Evolutionary conservation across 106 monocot species (phyloP).

Genomic region (Allium sativum): DNA sequence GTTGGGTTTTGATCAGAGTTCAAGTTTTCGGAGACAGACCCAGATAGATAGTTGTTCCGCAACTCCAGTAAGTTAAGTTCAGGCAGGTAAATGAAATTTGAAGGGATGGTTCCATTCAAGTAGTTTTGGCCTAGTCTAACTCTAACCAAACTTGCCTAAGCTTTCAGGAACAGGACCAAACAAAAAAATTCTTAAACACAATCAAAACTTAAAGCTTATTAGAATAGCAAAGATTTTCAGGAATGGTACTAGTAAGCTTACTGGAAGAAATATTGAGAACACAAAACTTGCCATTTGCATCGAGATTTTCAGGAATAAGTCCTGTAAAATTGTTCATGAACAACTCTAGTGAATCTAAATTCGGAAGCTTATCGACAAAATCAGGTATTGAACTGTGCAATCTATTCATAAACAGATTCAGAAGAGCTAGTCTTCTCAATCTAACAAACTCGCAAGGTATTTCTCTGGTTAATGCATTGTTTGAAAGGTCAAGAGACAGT

Average conservation of each 20-base stretch:
- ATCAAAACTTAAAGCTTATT: conserved; percentile 56
- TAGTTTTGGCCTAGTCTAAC: conserved; percentile 75
- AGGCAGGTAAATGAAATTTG: conserved; percentile 63
- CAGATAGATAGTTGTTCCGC: conserved; percentile 76
- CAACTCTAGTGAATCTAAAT: conserved; percentile 47
- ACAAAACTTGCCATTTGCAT: conserved; percentile 36
- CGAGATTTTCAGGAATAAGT: conserved; percentile 49
- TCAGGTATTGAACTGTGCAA: conserved; percentile 75
- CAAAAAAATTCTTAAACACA: conserved; percentile 74
- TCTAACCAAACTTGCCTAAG: conserved; percentile 52
- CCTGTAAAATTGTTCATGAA: conserved; percentile 98
- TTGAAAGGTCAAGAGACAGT: conserved; percentile 63
- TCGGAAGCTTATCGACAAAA: conserved; percentile 52
- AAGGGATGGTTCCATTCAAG: conserved; percentile 76
- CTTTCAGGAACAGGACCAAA: conserved; percentile 64
- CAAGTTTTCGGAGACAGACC: conserved; percentile 49
- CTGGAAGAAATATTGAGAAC: conserved; percentile 71
- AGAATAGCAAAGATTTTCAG: conserved; percentile 38
- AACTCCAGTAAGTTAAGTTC: conserved; percentile 73
- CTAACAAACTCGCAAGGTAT: conserved; percentile 37
- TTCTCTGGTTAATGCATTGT: conserved; percentile 84
- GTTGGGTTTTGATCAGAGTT: neutral
- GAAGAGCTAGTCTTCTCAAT: conserved; percentile 32
- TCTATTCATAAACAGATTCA: conserved; percentile 91
- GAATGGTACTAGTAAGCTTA: conserved; percentile 71